These are phyloP conservation scores for Lentinus tigrinus DNA, from an alignment of 768 basidiomycete genomes.

Conservation along the genomic window DNA sequence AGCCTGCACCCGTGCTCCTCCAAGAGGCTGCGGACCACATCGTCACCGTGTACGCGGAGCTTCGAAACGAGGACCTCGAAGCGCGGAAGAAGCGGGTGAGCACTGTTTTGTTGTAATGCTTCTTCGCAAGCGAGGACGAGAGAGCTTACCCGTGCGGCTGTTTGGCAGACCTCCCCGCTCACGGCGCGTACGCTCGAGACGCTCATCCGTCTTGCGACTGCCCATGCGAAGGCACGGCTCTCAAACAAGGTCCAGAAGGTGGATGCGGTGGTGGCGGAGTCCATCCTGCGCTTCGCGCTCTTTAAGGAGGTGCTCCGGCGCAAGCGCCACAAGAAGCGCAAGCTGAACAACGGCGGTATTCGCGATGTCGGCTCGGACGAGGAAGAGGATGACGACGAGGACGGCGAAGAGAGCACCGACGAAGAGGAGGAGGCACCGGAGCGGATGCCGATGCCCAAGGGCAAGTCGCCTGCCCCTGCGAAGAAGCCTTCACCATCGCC, in stretches of 20 bases:
- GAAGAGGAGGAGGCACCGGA: constrained; percentile 47
- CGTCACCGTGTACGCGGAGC: constrained; percentile 84
- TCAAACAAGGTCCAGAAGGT: constrained; percentile 79
- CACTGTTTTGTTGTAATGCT: background rate
- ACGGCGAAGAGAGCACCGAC: constrained; percentile 49
- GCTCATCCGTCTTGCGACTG: constrained; percentile 94
- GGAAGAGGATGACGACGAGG: constrained; percentile 52
- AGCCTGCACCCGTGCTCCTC: constrained; percentile 79
- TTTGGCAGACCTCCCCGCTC: constrained; percentile 83
- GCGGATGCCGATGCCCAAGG: constrained; percentile 51
- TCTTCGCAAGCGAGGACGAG: background rate
- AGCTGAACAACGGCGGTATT: constrained; percentile 65
- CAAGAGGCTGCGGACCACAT: constrained; percentile 95
- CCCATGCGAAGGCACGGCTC: constrained; percentile 94
- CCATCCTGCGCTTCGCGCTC: constrained; percentile 93
- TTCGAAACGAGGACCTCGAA: constrained; percentile 91
- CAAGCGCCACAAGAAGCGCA: constrained; percentile 78
- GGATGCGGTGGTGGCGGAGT: constrained; percentile 90
- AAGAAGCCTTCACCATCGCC: constrained; percentile 7
- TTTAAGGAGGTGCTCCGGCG: constrained; percentile 96
- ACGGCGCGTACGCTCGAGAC: constrained; percentile 99
- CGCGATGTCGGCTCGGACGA: constrained; percentile 38
- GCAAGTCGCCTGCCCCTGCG: constrained; percentile 16
- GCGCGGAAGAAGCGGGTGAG: constrained; percentile 82
- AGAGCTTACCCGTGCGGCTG: background rate